Base-by-base conservation (phyloP, 2,329 filamentous ascomycete genomes). In the Blastomyces parvus region DNA sequence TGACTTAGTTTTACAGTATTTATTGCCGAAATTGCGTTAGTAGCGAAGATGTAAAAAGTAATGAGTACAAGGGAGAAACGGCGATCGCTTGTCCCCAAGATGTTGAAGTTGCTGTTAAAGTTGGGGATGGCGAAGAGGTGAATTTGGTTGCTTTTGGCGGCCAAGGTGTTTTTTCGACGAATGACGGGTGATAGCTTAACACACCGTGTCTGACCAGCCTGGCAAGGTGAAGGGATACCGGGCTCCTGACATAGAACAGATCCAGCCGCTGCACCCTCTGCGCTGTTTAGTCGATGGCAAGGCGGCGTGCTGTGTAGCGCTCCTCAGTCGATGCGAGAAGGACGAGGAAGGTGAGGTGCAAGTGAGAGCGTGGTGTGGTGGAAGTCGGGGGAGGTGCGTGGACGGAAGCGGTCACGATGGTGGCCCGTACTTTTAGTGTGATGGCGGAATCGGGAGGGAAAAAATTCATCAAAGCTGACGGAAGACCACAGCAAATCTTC, bases 311-410 rank as follows among this genome's bases (percentile, higher is more conserved):
- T 40, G 44, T 14, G 19, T 33, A 36, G 59, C 46, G 46, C 36
- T 61, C 59, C 48, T 44, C 52, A 33, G 22, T 17, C 48, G 59
- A n/a, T 25, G 33, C 14, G 38, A 22, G 30, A 30, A 50, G 59
- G 36, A 52, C 9, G 46, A 61, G 22, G 17, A 17, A 25, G n/a
- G 17, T 11, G 33, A 46, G 27, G 38, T 61, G 44, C 46, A 36
- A 46, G 59, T 52, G 46, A 61, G 46, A 36, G 46, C 25, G 36
- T 7, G 42, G 42, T 30, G 59, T 50, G 59, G 59, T 52, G 33
- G 30, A 53, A 61, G 42, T 52, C 33, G 19, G 13, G 27, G 36
- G 48, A 53, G 48, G 59, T 61, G 59, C 59, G 59, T 61, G 59
- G 22, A 22, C 11, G 22, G 30, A 61, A n/a, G 59, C 59, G 38